These are phyloP conservation scores for Roridomyces roridus DNA, from an alignment of 768 basidiomycete species.

Conservation along the genomic window DNA sequence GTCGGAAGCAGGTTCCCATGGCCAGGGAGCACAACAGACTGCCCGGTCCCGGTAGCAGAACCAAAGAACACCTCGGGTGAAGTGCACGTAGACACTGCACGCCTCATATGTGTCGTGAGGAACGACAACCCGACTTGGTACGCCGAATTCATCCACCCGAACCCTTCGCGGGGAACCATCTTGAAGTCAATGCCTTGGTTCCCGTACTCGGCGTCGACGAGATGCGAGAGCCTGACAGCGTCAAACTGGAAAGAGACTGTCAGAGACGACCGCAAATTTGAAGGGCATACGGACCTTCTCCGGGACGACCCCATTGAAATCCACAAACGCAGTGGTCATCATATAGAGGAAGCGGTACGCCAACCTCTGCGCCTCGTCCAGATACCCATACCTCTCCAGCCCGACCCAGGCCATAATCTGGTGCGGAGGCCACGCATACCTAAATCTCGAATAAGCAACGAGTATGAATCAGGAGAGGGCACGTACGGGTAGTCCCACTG, in stretches of 20 bases:
- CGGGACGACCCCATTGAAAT: conserved; percentile 97
- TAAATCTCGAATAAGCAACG: no score
- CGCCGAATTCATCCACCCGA: conserved; percentile 98
- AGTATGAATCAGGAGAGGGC: conserved; percentile 13
- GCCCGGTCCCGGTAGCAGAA: conserved; percentile 42
- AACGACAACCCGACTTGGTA: conserved; percentile 97
- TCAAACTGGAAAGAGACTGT: conserved; percentile 71
- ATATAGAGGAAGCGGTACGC: conserved; percentile 99
- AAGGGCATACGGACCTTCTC: conserved; percentile 70
- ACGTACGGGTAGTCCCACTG: conserved; percentile 98
- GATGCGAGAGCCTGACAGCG: conserved; percentile 92
- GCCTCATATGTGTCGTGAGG: conserved; percentile 91
- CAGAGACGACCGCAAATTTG: conserved; percentile 20
- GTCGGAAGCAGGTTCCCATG: conserved; percentile 46
- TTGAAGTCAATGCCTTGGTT: conserved; percentile 98
- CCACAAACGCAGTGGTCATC: conserved; percentile 94
- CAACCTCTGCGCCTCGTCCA: conserved; percentile 90
- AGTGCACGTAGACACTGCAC: conserved; percentile 94
- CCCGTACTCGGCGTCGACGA: conserved; percentile 97
- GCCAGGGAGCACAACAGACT: conserved; percentile 38
- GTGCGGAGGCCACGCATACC: conserved; percentile 94
- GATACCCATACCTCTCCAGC: conserved; percentile 93
- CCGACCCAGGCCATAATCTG: conserved; percentile 99
- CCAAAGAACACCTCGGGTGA: conserved; percentile 91
- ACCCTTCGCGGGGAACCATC: conserved; percentile 96